Evolutionary conservation across 1,139 yeast genomes (phyloP).

Genomic region (Yamadazyma siamensis): DNA sequence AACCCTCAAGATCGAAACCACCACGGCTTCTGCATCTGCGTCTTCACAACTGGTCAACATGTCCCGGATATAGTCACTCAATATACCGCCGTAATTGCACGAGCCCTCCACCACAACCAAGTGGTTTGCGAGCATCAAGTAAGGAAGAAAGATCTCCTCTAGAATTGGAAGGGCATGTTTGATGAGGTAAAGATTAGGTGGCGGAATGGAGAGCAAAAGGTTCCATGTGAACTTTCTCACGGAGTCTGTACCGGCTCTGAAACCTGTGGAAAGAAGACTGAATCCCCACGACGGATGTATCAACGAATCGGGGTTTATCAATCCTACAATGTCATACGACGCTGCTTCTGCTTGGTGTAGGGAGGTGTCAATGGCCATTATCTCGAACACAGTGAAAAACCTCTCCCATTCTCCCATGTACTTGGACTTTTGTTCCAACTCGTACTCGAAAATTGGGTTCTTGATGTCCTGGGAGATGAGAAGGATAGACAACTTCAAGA

Average conservation of each 20-base stretch:
- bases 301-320: conserved; percentile 50
- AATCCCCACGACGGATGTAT: conserved; percentile 74
- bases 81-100: conserved; percentile 59
- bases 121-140: conserved; percentile 62
- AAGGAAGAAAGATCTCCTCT: conserved; percentile 54
- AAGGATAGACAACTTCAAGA: conserved; percentile 60
- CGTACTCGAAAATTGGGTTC: conserved; percentile 49
- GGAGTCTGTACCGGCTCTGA: conserved; percentile 75
- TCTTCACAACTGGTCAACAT: conserved; percentile 37
- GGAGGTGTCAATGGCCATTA: conserved; percentile 81
- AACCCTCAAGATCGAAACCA: conserved; percentile 37
- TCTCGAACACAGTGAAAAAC: conserved; percentile 71
- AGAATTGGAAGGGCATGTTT: conserved; percentile 46
- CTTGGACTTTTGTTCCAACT: conserved; percentile 18
- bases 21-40: conserved; percentile 19
- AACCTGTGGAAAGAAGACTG: conserved; percentile 69
- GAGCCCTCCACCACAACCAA: conserved; percentile 37
- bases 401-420: conserved; percentile 64
- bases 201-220: conserved; percentile 53
- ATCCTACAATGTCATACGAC: conserved; percentile 52
- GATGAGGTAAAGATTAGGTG: conserved; percentile 47
- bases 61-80: conserved; percentile 46
- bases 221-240: conserved; percentile 65
- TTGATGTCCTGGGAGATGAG: conserved; percentile 36
- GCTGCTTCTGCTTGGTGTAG: conserved; percentile 86